These are phyloP conservation scores for Eutrema japonicum DNA, from an alignment of 345 rosid species.

Conservation along the genomic window DNA sequence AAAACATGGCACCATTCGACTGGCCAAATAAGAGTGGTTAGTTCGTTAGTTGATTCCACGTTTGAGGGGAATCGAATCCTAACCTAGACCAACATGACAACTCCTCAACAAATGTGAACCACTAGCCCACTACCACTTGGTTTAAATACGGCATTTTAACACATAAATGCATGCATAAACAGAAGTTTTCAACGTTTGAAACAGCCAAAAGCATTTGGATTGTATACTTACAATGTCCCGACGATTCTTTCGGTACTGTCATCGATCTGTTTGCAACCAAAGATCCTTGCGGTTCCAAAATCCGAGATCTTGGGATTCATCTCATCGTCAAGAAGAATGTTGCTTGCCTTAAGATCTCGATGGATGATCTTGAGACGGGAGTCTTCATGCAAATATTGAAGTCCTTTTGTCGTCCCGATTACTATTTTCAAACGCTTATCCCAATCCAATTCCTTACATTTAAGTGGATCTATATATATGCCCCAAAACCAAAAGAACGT, in stretches of 20 bases:
- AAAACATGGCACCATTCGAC: too few relatives aligned
- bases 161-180: background rate
- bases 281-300: constrained; percentile 24
- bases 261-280: constrained; percentile 24
- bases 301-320: constrained; percentile 18
- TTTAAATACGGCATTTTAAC: background rate
- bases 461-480: constrained; percentile 1
- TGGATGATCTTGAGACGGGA: constrained; percentile 27
- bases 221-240: constrained; percentile 11
- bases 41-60: too few relatives aligned
- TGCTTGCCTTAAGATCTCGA: constrained; percentile 29
- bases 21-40: too few relatives aligned
- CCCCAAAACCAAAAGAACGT: background rate
- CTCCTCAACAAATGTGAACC: too few relatives aligned
- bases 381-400: constrained; percentile 27
- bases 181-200: too few relatives aligned
- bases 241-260: constrained; percentile 18
- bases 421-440: constrained; percentile 11
- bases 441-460: constrained; percentile 14
- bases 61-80: too few relatives aligned
- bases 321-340: constrained; percentile 4
- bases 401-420: constrained; percentile 14
- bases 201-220: too few relatives aligned
- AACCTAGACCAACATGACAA: too few relatives aligned
- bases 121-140: too few relatives aligned